A percentile compares a stretch with the other conserved stretches of the same genome.
phyloP scores from a whole-genome alignment of 768 basidiomycete species.

The Leccinum subgranulosum region DNA sequence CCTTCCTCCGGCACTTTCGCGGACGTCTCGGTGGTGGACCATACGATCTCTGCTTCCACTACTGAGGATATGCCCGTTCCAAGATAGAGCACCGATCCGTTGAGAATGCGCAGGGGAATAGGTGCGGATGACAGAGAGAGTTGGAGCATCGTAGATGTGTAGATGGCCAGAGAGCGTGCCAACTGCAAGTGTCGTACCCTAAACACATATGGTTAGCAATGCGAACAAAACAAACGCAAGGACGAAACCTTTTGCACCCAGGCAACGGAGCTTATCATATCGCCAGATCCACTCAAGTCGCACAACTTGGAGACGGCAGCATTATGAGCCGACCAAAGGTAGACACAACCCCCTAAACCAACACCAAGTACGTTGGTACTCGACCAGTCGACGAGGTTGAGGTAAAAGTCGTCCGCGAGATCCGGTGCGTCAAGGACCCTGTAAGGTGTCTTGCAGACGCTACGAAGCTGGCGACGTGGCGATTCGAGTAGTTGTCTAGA shows the following conservation, averaged over 20 bases:
- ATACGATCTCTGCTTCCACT: conserved; percentile 90
- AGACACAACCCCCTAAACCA: conserved; percentile 88
- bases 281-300: conserved; percentile 61
- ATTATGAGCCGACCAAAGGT: conserved; percentile 95
- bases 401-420: conserved; percentile 96
- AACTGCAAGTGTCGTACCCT: conserved; percentile 87
- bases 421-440: conserved; percentile 97
- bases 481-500: conserved; percentile 81
- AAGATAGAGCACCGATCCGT: conserved; percentile 91
- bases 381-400: conserved; percentile 97
- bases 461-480: conserved; percentile 76
- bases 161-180: conserved; percentile 88
- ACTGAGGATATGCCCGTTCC: conserved; percentile 85
- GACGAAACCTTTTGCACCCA: conserved; percentile 78
- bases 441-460: conserved; percentile 92
- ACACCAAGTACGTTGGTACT: conserved; percentile 94
- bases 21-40: conserved; percentile 91
- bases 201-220: background rate
- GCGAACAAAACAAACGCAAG: background rate
- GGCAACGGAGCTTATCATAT: conserved; percentile 81
- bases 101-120: conserved; percentile 84
- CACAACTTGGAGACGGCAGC: conserved; percentile 90
- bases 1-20: conserved; percentile 52
- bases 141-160: conserved; percentile 90
- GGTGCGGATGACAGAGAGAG: conserved; percentile 69